Percentiles rank a stretch among this genome's conserved stretches.
phyloP scores from a whole-genome alignment of 371 early-diverging fungal genomes.

The Lichtheimia hyalospora region DNA sequence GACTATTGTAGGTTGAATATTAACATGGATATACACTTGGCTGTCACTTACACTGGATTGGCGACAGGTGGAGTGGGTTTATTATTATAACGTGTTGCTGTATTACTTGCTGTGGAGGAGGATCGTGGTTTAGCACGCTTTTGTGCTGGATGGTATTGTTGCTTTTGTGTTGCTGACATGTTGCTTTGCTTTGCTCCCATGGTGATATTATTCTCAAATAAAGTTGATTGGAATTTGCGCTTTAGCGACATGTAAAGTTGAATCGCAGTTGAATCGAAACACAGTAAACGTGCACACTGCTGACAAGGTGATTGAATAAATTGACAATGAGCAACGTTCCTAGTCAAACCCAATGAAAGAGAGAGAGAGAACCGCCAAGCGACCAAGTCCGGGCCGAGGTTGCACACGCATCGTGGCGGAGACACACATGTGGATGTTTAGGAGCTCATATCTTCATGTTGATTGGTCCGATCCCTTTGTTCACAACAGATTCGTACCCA shows the following conservation, averaged over 20 bases:
- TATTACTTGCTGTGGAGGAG: neutral
- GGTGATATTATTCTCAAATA: neutral
- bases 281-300: too few species aligned
- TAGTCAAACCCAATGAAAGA: neutral
- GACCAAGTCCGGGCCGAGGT: too few species aligned
- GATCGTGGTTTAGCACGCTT: neutral
- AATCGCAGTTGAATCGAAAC: neutral
- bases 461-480: too few species aligned
- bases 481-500: too few species aligned
- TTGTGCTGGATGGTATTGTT: slow-evolving; percentile 2
- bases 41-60: too few species aligned
- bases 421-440: too few species aligned
- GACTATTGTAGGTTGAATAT: neutral
- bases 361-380: neutral
- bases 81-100: neutral
- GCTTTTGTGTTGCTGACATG: neutral
- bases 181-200: slow-evolving; percentile 15
- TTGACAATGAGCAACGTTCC: too few species aligned
- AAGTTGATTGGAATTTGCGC: neutral
- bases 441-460: too few species aligned
- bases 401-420: too few species aligned
- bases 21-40: too few species aligned
- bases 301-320: too few species aligned
- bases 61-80: too few species aligned
- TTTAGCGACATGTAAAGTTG: slow-evolving; percentile 9